Conservation (phyloP, 2,329 filamentous ascomycete genomes). For the Pseudogymnoascus verrucosus region DNA sequence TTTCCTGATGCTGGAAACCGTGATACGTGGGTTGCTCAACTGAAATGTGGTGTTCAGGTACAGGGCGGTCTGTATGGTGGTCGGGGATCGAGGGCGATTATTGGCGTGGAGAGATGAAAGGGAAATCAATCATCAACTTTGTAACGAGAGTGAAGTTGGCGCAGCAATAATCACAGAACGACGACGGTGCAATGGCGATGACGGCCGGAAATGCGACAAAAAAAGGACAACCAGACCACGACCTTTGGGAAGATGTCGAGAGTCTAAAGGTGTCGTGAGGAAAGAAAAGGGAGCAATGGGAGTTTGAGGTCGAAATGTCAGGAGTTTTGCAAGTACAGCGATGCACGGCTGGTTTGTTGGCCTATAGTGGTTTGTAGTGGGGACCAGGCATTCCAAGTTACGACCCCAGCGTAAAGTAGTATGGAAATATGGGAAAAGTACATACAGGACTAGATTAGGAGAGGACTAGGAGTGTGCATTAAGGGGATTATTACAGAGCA, state of each 20-base stretch:
- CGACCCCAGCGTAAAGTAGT: not conserved
- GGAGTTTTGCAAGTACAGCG: not conserved
- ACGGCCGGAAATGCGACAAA: conserved; percentile 16
- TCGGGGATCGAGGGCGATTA: not conserved
- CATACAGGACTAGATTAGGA: too few species aligned
- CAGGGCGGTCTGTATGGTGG: not conserved
- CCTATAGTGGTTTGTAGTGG: not conserved
- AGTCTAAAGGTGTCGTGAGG: not conserved
- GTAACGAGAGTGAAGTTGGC: not conserved
- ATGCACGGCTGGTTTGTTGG: not conserved
- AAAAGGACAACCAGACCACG: conserved; percentile 13
- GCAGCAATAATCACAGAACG: conserved; percentile 10
- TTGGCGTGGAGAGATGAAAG: not conserved
- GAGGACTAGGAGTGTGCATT: not conserved
- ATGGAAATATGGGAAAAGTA: not conserved
- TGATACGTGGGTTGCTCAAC: not conserved
- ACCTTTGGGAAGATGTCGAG: conserved; percentile 10
- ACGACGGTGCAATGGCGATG: conserved; percentile 13
- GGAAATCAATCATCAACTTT: conserved; percentile 1
- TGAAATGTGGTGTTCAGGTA: not conserved
- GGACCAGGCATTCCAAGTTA: not conserved
- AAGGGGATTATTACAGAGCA: conserved; percentile 2
- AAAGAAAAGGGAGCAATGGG: conserved; percentile 9
- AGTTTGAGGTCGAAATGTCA: conserved; percentile 10
- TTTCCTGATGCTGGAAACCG: not conserved